Conservation (phyloP, 805 yeast species). For the Naumovozyma castellii region DNA sequence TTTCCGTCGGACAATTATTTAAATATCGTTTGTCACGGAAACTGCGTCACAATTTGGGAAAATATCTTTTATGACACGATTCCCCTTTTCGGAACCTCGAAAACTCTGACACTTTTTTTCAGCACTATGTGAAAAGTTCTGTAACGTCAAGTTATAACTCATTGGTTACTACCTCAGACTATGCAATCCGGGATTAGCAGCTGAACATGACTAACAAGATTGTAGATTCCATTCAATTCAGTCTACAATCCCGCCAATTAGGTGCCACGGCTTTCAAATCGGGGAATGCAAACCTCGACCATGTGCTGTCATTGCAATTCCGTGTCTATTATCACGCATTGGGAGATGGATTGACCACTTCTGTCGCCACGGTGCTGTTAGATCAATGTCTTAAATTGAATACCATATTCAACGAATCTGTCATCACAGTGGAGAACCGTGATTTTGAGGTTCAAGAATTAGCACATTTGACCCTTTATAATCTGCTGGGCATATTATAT, state of each 20-base stretch:
- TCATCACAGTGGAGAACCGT: slow-evolving; percentile 4
- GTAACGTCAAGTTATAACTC: too few species aligned
- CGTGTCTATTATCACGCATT: slow-evolving; percentile 22
- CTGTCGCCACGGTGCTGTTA: slow-evolving; percentile 12
- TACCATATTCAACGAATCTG: slow-evolving; percentile 3
- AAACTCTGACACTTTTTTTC: too few species aligned
- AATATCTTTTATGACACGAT: neutral
- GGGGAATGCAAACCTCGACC: slow-evolving; percentile 13
- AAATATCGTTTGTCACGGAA: neutral
- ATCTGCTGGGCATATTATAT: neutral
- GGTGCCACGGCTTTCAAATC: slow-evolving; percentile 22
- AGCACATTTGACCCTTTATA: neutral
- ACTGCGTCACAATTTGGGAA: neutral
- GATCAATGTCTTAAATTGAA: slow-evolving; percentile 13
- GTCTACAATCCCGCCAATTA: slow-evolving; percentile 18
- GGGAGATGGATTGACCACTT: slow-evolving; percentile 8
- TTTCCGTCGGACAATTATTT: neutral
- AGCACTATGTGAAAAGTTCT: too few species aligned
- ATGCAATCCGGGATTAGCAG: too few species aligned
- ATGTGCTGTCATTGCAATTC: slow-evolving; percentile 21
- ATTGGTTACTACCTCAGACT: too few species aligned
- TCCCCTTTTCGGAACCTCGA: too few species aligned
- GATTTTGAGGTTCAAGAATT: slow-evolving; percentile 1
- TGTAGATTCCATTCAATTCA: slow-evolving; percentile 9
- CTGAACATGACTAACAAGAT: too few species aligned